Conservation (phyloP, 495 filamentous ascomycete species). For the Hamigera avellanea region DNA sequence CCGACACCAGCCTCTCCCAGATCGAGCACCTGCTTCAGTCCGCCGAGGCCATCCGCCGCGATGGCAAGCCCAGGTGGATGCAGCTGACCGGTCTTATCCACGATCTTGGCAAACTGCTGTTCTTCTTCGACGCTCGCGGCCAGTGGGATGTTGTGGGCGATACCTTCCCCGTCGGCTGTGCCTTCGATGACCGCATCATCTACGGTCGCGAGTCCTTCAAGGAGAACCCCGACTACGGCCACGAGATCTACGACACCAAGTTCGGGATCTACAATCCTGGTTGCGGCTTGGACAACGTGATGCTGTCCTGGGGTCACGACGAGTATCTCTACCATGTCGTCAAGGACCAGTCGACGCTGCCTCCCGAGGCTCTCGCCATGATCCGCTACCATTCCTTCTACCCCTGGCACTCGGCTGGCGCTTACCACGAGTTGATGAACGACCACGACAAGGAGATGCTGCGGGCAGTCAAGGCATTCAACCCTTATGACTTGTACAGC, state of each 20-base stretch:
- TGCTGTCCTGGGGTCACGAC: conserved; percentile 88
- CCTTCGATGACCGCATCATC: conserved; percentile 65
- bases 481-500: conserved; percentile 84
- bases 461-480: conserved; percentile 73
- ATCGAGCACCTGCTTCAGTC: conserved; percentile 79
- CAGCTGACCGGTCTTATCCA: conserved; percentile 82
- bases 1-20: conserved; percentile 74
- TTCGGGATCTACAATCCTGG: conserved; percentile 67
- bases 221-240: conserved; percentile 53
- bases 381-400: conserved; percentile 87
- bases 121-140: conserved; percentile 68
- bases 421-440: conserved; percentile 71
- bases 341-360: conserved; percentile 66
- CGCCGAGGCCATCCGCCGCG: conserved; percentile 76
- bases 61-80: conserved; percentile 90
- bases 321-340: conserved; percentile 82
- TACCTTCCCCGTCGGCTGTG: conserved; percentile 83
- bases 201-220: conserved; percentile 60
- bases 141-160: conserved; percentile 94
- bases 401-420: conserved; percentile 72
- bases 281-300: conserved; percentile 71
- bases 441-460: conserved; percentile 69
- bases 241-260: conserved; percentile 58
- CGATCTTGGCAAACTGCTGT: conserved; percentile 80
- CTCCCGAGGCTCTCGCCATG: conserved; percentile 76